These are phyloP conservation scores for Phragmites australis DNA, from an alignment of 176 grass and related monocot species.

Conservation along the genomic window DNA sequence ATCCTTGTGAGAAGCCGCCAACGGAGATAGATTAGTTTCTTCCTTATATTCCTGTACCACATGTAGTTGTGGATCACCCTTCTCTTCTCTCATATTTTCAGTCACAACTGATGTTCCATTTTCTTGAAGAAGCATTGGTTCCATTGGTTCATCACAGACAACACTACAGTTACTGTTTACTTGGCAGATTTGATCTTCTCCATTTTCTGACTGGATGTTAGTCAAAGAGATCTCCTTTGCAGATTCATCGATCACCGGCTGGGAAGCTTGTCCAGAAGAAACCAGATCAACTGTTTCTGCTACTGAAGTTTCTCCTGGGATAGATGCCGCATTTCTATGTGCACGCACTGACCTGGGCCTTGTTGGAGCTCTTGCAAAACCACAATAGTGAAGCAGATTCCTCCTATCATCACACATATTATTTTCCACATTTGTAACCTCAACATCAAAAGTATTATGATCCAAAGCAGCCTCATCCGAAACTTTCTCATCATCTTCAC, in stretches of 20 bases:
- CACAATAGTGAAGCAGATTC: slow-evolving; percentile 56
- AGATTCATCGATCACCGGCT: slow-evolving; percentile 42
- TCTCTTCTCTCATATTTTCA: slow-evolving; percentile 39
- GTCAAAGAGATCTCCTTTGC: slow-evolving; percentile 31
- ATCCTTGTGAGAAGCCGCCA: slow-evolving; percentile 26
- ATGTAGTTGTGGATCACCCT: slow-evolving; percentile 36
- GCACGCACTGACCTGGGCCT: slow-evolving; percentile 52
- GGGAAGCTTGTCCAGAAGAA: slow-evolving; percentile 35
- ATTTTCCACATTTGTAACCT: slow-evolving; percentile 31
- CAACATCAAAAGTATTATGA: background rate
- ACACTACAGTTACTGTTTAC: slow-evolving; percentile 17
- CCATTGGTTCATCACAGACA: slow-evolving; percentile 10
- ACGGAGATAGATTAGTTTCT: slow-evolving; percentile 17
- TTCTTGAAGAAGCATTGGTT: slow-evolving; percentile 35
- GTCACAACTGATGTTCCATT: slow-evolving; percentile 32
- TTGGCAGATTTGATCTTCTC: slow-evolving; percentile 41
- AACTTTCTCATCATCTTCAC: slow-evolving; percentile 20
- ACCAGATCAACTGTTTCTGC: slow-evolving; percentile 30
- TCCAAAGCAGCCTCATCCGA: slow-evolving; percentile 19
- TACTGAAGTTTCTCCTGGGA: slow-evolving; percentile 12
- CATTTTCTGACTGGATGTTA: slow-evolving; percentile 18
- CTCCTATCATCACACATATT: slow-evolving; percentile 20
- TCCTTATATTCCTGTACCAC: slow-evolving; percentile 46
- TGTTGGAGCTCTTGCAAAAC: slow-evolving; percentile 59
- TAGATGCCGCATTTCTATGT: slow-evolving; percentile 38